These are phyloP conservation scores for Neurospora sp. DNA, from an alignment of 495 filamentous ascomycete species.

Conservation along the genomic window DNA sequence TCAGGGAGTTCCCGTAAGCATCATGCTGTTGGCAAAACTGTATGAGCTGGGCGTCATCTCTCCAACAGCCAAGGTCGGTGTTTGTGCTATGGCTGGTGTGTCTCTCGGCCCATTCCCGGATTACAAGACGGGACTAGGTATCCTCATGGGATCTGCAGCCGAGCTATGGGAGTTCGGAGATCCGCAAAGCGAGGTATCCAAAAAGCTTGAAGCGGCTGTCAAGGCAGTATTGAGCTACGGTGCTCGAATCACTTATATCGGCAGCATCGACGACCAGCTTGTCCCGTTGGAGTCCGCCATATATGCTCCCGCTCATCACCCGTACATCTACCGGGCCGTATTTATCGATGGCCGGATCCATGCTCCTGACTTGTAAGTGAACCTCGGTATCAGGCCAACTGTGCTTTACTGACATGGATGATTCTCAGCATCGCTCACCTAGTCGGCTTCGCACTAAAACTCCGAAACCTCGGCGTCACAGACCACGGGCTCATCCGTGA, in stretches of 20 bases:
- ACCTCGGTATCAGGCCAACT: constrained; percentile 1
- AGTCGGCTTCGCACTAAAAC: constrained; percentile 84
- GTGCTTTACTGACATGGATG: neutral
- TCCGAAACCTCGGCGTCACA: constrained; percentile 82
- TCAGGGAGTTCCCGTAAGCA: constrained; percentile 86
- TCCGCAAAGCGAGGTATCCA: constrained; percentile 68
- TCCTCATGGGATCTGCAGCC: constrained; percentile 74
- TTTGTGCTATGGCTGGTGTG: constrained; percentile 90
- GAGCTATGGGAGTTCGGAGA: constrained; percentile 90
- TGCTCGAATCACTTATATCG: constrained; percentile 72
- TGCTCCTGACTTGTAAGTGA: constrained; percentile 73
- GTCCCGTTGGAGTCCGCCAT: constrained; percentile 88
- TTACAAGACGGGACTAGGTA: constrained; percentile 65
- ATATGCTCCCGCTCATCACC: constrained; percentile 73
- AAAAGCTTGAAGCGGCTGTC: constrained; percentile 67
- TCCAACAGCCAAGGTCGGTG: constrained; percentile 52
- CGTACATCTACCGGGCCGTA: constrained; percentile 84
- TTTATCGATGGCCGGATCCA: constrained; percentile 93
- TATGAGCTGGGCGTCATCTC: constrained; percentile 69
- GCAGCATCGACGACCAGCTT: constrained; percentile 93
- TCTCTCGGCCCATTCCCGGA: constrained; percentile 86
- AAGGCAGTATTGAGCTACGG: constrained; percentile 64
- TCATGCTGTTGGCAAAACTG: constrained; percentile 89
- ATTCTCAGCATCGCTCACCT: constrained; percentile 65
- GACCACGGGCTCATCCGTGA: constrained; percentile 93